Evolutionary conservation across 2,329 filamentous ascomycete genomes (phyloP), one percentile per base, ranked within the genome.

Genomic region (Teratosphaeriaceae sp.): DNA sequence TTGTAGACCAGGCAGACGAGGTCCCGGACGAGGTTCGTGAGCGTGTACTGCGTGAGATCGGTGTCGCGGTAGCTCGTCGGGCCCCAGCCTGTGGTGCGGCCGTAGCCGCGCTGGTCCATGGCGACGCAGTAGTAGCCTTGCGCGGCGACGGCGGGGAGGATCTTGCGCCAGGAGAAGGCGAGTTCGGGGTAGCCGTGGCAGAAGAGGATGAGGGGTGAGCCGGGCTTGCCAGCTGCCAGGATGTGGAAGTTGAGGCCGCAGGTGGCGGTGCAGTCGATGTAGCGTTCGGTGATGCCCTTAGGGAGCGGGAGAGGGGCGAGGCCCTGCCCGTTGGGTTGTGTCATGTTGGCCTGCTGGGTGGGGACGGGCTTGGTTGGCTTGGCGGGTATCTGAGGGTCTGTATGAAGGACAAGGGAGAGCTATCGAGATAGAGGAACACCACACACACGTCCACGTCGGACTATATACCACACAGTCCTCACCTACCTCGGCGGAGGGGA

Each of bases 171-270:
- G 36, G 80, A 84, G 59, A 75, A 85, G 21, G 82, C 79, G 2
- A 85, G 67, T 55, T 85, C 81, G 1, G 82, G 82, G 49, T 77
- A 85, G 27, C 82, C 82, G 60, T 84, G 81, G 37, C 77, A 72
- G 38, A 82, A 74, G 5, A 84, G 59, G 7, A 84, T 63, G 9
- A 84, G 68, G 1, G 79, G 79, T 5, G 66, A 69, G 19, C 65
- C 59, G 20, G 62, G 58, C 26, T 66, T 58, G 31, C 78, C 76
- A 13, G 78, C 69, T 51, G 75, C 72, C 15, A 84, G 67, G 26
- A 79, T 60, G 61, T 85, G 81, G 61, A 78, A 80, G 18, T 69
- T 78, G 16, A 85, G 70, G 39, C 75, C 74, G 51, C 72, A 74
- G 1, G 60, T 61, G 31, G 69, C 61, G 4, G 64, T 65, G 35